Evolutionary conservation across 179 eudicot species (phyloP), one percentile per base, ranked within the genome.

Genomic region (Spinacia oleracea): DNA sequence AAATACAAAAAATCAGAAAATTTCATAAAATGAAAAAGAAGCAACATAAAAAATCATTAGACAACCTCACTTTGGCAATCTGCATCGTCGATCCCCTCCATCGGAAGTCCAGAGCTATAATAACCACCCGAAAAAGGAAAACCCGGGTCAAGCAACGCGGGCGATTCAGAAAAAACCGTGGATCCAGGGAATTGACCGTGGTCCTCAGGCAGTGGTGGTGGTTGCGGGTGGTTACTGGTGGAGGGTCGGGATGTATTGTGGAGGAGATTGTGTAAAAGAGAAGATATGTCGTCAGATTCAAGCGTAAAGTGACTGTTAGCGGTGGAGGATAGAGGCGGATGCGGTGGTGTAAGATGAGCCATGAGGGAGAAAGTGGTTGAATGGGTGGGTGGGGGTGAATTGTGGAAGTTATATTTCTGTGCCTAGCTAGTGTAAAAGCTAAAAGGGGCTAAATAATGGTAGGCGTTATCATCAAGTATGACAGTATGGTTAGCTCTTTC

Each of bases 21-120:
- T 16, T 15, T 1, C 5, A 5, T 18, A 2, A 66, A 38, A 18
- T 18, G 3, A 38, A 21, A 9, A 70, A 72, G 42, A 15, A 34
- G 4, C 1, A 38, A 6, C 11, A 12, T 31, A 8, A 2, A 8
- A 1, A 5, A 53, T 11, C n/a, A 63, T 9, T 16, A 12, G 1
- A 70, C 12, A 45, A 85, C 88, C 86, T 85, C 84, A 78, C 88
- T 85, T 18, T 83, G 86, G 38, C 78, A 85, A 46, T 85, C 88
- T 48, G 68, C 79, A 32, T 83, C 84, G 27, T 72, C 81, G 78
- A 83, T 82, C 40, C 77, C 73, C 21, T 83, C 88, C 42, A 65
- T 55, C 6, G 84, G 67, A 56, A 71, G 35, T 1, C 46, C 79
- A 35, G 81, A 70, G 43, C 67, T 43, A 45, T 73, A 79, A 46